Percentiles rank a stretch among this genome's conserved stretches.
phyloP scores from a whole-genome alignment of 208 protist species.

The Acanthamoeba royreba region DNA sequence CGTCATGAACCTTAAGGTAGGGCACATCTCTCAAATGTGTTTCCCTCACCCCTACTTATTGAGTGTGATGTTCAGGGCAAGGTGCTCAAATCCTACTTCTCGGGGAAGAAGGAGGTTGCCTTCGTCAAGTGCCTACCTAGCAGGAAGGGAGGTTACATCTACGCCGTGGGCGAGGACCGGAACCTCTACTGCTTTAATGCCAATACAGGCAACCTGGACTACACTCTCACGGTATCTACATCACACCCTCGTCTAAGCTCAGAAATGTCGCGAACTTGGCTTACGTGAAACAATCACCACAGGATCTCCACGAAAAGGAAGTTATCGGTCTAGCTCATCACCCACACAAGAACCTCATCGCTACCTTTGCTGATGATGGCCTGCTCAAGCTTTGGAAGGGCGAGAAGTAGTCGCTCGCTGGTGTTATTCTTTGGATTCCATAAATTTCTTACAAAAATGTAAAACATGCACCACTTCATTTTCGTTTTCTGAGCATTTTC shows the following conservation, averaged over 20 bases:
- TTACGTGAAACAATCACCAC: background rate
- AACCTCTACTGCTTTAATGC: constrained; percentile 48
- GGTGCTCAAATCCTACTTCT: constrained; percentile 16
- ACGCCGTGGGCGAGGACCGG: constrained; percentile 28
- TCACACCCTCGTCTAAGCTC: background rate
- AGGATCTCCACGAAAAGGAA: constrained; percentile 57
- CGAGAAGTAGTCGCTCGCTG: background rate
- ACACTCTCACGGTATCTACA: background rate
- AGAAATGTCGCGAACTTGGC: background rate
- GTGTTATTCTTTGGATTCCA: too few relatives aligned
- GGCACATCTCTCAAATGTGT: background rate
- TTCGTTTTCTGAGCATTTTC: too few relatives aligned
- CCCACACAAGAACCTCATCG: constrained; percentile 67
- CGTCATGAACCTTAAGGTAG: background rate
- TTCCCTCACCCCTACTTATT: background rate
- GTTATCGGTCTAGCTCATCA: constrained; percentile 67
- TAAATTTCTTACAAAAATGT: too few relatives aligned
- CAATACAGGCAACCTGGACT: constrained; percentile 17
- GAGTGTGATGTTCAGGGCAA: background rate
- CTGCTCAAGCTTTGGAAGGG: constrained; percentile 61
- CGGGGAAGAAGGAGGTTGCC: background rate
- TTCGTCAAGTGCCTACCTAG: background rate
- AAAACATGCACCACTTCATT: too few relatives aligned
- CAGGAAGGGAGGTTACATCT: constrained; percentile 19
- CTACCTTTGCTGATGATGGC: constrained; percentile 59